Conservation (phyloP, 768 basidiomycete species). For the Auricularia heimuer region DNA sequence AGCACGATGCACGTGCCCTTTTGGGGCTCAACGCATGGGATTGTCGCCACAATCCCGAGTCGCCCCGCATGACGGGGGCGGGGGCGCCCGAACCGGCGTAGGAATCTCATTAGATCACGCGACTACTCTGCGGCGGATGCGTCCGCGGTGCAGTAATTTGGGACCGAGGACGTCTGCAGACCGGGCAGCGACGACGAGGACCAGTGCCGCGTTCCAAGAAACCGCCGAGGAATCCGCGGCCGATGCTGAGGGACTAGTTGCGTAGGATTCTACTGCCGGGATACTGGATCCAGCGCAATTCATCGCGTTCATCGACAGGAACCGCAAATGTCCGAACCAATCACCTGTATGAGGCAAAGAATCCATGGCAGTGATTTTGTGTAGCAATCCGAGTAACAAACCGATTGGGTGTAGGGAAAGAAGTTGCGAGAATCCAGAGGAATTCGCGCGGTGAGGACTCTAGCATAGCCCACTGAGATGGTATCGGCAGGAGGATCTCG, state of each 20-base stretch:
- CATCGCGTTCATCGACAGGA: background rate
- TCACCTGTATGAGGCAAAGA: no score
- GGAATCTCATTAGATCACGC: background rate
- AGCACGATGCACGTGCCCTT: background rate
- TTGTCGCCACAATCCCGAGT: background rate
- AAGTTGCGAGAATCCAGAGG: no score
- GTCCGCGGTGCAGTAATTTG: background rate
- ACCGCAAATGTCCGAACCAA: no score
- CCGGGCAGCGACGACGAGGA: background rate
- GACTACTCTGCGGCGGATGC: no score
- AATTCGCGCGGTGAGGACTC: no score
- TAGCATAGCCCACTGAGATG: no score
- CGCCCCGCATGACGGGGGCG: background rate
- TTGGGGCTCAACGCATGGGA: background rate
- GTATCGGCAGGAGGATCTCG: no score
- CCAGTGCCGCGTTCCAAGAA: background rate
- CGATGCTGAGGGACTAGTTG: background rate
- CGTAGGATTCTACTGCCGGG: background rate
- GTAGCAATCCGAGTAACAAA: no score
- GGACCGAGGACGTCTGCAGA: background rate
- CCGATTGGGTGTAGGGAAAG: no score
- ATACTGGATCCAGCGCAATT: background rate
- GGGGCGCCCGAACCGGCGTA: background rate
- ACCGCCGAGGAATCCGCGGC: background rate
- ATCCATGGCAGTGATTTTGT: no score